Evolutionary conservation across 306 rosid genomes (phyloP).

Genomic region (Corylus avellana): DNA sequence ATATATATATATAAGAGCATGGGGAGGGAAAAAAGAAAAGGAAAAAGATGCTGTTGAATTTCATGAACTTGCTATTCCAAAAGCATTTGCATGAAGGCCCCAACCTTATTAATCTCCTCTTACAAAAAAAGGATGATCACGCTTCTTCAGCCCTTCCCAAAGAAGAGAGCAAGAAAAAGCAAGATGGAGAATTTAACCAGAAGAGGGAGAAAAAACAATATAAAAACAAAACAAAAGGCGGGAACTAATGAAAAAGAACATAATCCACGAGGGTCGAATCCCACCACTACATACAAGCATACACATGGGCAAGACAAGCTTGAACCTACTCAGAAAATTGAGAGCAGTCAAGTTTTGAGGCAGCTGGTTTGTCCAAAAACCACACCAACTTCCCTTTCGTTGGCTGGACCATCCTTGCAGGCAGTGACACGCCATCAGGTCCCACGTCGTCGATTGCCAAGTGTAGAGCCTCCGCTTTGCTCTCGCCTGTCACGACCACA

Average conservation of each 20-base stretch:
- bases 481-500: conserved; percentile 62
- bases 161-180: conserved; percentile 41
- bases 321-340: conserved; percentile 53
- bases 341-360: conserved; percentile 70
- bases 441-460: conserved; percentile 58
- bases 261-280: conserved; percentile 45
- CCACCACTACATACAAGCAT: conserved; percentile 65
- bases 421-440: conserved; percentile 53
- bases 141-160: conserved; percentile 46
- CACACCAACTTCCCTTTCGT: conserved; percentile 75
- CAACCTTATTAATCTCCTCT: conserved; percentile 52
- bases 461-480: conserved; percentile 78
- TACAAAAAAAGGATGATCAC: conserved; percentile 42
- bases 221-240: conserved; percentile 29
- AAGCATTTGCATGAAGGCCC: conserved; percentile 39
- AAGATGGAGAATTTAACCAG: conserved; percentile 45
- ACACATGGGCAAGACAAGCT: conserved; percentile 33
- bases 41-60: background rate
- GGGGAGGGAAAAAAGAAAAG: background rate
- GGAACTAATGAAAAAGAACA: conserved; percentile 19
- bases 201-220: conserved; percentile 11
- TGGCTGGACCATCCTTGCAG: conserved; percentile 81
- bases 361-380: conserved; percentile 90
- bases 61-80: background rate
- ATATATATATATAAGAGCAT: background rate